Evolutionary conservation across 2,329 filamentous ascomycete genomes (phyloP).

Genomic region (Microcera coccophila): DNA sequence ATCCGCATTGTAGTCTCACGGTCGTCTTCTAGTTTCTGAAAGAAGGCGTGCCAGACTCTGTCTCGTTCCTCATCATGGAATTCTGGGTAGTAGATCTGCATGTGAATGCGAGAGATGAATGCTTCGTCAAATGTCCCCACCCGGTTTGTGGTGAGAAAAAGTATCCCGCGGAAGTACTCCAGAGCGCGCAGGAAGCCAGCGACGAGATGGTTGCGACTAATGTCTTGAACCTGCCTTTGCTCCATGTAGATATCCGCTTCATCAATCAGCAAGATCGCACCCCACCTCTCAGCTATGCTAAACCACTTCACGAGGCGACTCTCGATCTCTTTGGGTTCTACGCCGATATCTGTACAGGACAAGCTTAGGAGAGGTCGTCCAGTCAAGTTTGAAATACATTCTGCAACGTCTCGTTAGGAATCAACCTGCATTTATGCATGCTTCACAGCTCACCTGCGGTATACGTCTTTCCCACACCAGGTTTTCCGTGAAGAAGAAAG

Average conservation of each 20-base stretch:
- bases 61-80: conserved; percentile 25
- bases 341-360: conserved; percentile 23
- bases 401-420: conserved; percentile 16
- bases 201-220: conserved; percentile 3
- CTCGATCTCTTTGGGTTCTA: conserved; percentile 15
- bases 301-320: conserved; percentile 12
- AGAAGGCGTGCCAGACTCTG: conserved; percentile 27
- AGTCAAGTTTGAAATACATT: conserved; percentile 34
- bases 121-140: conserved; percentile 31
- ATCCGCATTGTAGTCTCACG: conserved; percentile 22
- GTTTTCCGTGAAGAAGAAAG: conserved; percentile 22
- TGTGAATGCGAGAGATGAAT: conserved; percentile 30
- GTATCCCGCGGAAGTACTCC: conserved; percentile 30
- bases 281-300: conserved; percentile 21
- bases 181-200: conserved; percentile 29
- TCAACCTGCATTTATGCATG: background rate
- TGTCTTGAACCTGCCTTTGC: conserved; percentile 2
- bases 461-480: conserved; percentile 27
- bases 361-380: conserved; percentile 29
- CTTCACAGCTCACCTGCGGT: conserved; percentile 24
- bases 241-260: conserved; percentile 25
- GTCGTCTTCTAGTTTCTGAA: conserved; percentile 26
- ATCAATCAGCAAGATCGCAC: conserved; percentile 26
- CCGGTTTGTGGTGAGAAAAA: conserved; percentile 31
- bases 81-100: conserved; percentile 27